Evolutionary conservation across 2,329 filamentous ascomycete species (phyloP), one percentile per base, ranked within the genome.

Genomic region (Cladobotryum protrusum): DNA sequence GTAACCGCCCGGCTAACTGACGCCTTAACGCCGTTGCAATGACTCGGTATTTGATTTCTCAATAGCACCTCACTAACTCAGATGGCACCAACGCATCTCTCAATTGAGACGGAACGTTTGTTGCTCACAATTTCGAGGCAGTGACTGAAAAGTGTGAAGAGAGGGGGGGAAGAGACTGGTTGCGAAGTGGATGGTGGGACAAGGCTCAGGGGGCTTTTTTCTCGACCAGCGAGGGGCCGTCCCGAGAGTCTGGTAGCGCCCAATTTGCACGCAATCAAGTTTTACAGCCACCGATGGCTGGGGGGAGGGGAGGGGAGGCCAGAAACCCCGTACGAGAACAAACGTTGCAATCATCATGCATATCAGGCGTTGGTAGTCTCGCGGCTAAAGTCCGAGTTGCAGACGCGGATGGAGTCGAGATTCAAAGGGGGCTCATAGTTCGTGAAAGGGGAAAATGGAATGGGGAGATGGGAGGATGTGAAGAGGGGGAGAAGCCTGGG

Each of bases 211-310:
- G 17, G 17, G n/a, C 34, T 36, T n/a, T 17, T 43, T 37, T 8
- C 24, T 29, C 24, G 32, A 29, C 36, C 32, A 49, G 46, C 41
- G 37, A 49, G 36, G 43, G 15, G 41, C 55, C 39, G 54, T 55
- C 56, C 63, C 63, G 57, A 58, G 48, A 56, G 54, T 59, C 52
- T 58, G 64, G 63, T 62, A 63, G 59, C 61, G 61, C 61, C 52
- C 57, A 56, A 48, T 57, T 49, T 63, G 59, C 60, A 62, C 62
- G 37, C 17, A 48, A 45, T 39, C 43, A 41, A 9, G 35, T 37
- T 37, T 37, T n/a, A 37, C 35, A 17, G 35, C 35, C 35, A 43
- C 24, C 24, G 24, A 29, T 29, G 24, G 24, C 24, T 29, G 24
- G 24, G 24, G 11, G 6, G 24, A n/a, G n/a, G 6, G 6, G 24